phyloP scores from a whole-genome alignment of 768 basidiomycete genomes.

The Chlorophyllum brunneum region DNA sequence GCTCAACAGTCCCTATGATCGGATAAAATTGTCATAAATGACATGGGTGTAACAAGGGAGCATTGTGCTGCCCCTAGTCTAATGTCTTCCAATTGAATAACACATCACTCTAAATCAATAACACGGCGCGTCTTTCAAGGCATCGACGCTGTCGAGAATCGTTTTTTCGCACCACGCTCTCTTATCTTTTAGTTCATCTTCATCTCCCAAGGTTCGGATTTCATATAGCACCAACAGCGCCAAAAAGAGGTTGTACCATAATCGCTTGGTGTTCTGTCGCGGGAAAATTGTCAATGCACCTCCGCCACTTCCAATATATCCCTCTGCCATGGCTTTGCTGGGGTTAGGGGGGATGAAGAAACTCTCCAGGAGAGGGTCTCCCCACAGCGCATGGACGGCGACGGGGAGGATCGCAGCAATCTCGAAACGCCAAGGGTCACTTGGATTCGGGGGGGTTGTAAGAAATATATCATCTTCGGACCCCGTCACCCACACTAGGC shows the following conservation, averaged over 20 bases:
- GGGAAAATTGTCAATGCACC: conserved; percentile 48
- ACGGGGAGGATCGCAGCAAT: conserved; percentile 47
- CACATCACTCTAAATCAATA: conserved; percentile 27
- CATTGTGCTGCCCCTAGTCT: too few species aligned
- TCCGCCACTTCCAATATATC: conserved; percentile 51
- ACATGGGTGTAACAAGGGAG: not conserved
- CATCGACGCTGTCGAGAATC: conserved; percentile 33
- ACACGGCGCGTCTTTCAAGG: conserved; percentile 48
- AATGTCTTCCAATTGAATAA: too few species aligned
- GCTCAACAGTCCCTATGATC: too few species aligned
- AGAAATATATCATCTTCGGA: conserved; percentile 57
- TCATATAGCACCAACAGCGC: conserved; percentile 51
- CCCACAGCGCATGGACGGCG: conserved; percentile 61
- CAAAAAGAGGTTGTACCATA: conserved; percentile 73
- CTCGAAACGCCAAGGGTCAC: conserved; percentile 7
- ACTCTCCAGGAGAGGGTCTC: conserved; percentile 70
- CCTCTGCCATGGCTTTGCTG: conserved; percentile 48
- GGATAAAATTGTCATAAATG: too few species aligned
- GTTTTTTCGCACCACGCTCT: conserved; percentile 39
- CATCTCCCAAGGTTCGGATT: conserved; percentile 10
- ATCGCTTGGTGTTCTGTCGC: conserved; percentile 69
- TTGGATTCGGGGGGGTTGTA: conserved; percentile 20
- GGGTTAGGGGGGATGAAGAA: conserved; percentile 45
- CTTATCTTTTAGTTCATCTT: conserved; percentile 19
- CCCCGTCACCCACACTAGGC: conserved; percentile 61